Conservation (phyloP, 192 early-diverging fungal genomes). For the Coemansia sp. region DNA sequence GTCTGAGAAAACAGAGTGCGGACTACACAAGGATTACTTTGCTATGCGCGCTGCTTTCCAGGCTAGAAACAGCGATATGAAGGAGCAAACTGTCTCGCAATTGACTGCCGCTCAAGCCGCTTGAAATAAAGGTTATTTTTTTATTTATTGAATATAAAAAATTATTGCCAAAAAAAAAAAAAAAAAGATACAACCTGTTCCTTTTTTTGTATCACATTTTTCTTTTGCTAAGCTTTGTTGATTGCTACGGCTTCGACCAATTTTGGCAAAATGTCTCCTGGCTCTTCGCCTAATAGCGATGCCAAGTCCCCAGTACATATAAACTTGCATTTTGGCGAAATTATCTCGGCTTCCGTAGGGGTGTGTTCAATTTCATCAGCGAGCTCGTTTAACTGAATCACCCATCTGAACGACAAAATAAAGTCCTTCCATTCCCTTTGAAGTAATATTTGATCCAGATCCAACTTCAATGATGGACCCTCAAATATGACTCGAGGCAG, state of each 20-base stretch:
- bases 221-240: too few relatives aligned
- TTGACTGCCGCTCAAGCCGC: constrained; percentile 1
- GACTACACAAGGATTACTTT: constrained; percentile 96
- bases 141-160: too few relatives aligned
- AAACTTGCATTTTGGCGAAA: background rate
- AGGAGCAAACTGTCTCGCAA: constrained; percentile 15
- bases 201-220: too few relatives aligned
- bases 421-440: background rate
- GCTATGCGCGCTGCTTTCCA: constrained; percentile 83
- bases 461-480: too few relatives aligned
- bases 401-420: background rate
- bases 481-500: too few relatives aligned
- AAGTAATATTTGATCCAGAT: background rate
- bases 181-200: background rate
- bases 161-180: too few relatives aligned
- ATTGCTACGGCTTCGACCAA: background rate
- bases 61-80: constrained; percentile 76
- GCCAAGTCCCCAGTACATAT: background rate
- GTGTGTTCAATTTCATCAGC: background rate
- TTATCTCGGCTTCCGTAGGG: background rate
- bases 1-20: constrained; percentile 91
- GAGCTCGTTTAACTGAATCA: background rate
- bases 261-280: background rate
- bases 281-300: background rate
- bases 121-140: background rate